A percentile compares a stretch with the other conserved stretches of the same genome.
These are phyloP conservation scores for Lathyrus aphaca DNA, from an alignment of 306 rosid genomes.

Conservation along the genomic window DNA sequence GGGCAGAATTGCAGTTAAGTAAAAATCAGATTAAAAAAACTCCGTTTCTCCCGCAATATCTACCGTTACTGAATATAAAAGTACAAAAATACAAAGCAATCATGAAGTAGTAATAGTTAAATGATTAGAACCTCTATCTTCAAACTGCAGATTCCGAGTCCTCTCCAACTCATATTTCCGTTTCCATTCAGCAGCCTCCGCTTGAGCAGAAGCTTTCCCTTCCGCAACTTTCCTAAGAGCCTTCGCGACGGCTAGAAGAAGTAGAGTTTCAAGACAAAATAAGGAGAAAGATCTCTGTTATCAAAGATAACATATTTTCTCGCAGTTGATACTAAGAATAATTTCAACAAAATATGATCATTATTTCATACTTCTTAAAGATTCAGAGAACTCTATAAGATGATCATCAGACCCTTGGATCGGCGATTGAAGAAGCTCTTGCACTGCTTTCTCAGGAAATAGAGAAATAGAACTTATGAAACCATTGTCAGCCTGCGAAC, in stretches of 20 bases:
- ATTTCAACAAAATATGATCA: conserved; percentile 42
- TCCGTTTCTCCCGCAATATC: conserved; percentile 3
- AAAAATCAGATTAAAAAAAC: conserved; percentile 17
- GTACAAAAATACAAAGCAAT: not conserved
- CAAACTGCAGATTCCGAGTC: conserved; percentile 63
- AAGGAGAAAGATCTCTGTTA: conserved; percentile 43
- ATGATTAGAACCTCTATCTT: conserved; percentile 58
- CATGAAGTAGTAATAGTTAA: conserved; percentile 18
- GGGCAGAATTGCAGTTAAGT: conserved; percentile 13
- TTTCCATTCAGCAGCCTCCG: conserved; percentile 97
- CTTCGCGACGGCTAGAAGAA: conserved; percentile 84
- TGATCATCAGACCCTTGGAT: conserved; percentile 79
- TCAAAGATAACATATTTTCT: conserved; percentile 41
- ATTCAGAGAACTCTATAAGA: conserved; percentile 94
- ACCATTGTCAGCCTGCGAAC: conserved; percentile 70
- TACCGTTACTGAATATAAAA: conserved; percentile 11
- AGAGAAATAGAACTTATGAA: conserved; percentile 62
- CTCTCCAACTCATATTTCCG: conserved; percentile 91
- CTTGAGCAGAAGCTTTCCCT: conserved; percentile 93
- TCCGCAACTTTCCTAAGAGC: conserved; percentile 88
- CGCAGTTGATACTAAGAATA: conserved; percentile 43
- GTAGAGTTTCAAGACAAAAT: conserved; percentile 43
- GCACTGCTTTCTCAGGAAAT: conserved; percentile 75
- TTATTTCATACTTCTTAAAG: conserved; percentile 75
- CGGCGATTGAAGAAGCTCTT: conserved; percentile 76